A percentile compares a stretch with the other conserved stretches of the same genome.
Conservation (phyloP, 345 rosid species). For the Gossypium arboreum region DNA sequence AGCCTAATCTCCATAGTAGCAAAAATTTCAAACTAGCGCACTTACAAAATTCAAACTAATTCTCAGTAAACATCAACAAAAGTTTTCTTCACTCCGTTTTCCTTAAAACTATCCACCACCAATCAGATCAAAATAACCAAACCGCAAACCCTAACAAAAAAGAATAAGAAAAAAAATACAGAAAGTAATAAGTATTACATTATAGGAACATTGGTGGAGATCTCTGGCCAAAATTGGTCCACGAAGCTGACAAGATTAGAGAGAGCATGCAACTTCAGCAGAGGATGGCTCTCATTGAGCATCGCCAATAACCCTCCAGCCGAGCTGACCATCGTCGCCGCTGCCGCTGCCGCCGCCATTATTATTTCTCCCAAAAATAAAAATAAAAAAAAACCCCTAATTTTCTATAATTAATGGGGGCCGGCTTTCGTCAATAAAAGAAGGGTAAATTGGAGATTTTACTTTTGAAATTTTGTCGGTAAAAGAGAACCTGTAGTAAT, state of each 20-base stretch:
- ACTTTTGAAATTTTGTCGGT: background rate
- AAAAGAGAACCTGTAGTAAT: background rate
- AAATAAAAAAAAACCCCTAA: background rate
- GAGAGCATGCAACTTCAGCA: conserved; percentile 85
- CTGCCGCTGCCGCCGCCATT: conserved; percentile 47
- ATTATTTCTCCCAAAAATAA: background rate
- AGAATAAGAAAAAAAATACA: too few relatives aligned
- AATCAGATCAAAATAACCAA: too few relatives aligned
- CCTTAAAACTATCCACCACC: too few relatives aligned
- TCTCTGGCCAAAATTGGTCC: conserved; percentile 97
- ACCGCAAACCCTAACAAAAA: too few relatives aligned
- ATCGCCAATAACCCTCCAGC: conserved; percentile 92
- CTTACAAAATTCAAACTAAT: background rate
- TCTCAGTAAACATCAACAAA: too few relatives aligned
- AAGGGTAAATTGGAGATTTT: background rate
- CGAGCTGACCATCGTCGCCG: conserved; percentile 80
- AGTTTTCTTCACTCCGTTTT: too few relatives aligned
- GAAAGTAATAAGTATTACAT: conserved; percentile 38
- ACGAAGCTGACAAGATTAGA: conserved; percentile 75
- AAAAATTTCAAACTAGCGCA: background rate
- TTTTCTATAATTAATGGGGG: background rate
- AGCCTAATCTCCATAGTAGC: background rate
- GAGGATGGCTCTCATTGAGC: conserved; percentile 86
- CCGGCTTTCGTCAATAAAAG: background rate
- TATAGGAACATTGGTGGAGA: conserved; percentile 93